Evolutionary conservation across 139 green algal species (phyloP), one percentile per base, ranked within the genome.

Genomic region (Dunaliella sp.): DNA sequence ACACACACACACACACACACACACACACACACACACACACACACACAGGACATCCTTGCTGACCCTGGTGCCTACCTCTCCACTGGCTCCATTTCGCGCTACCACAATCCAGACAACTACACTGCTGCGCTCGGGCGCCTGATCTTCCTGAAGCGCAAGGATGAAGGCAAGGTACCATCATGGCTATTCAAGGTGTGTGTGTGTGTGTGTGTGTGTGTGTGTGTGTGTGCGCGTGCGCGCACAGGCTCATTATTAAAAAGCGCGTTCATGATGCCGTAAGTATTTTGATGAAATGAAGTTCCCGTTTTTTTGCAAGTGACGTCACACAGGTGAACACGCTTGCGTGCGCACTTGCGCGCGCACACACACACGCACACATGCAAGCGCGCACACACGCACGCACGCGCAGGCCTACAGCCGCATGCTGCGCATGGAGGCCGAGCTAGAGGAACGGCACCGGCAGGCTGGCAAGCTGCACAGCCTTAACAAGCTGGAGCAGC

Each of bases 71-170:
- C 97, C 3, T 99, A 99, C 78, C 93, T 96, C 78, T 38, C 85
- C 24, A 79, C 85, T 0, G 98, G 98, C 28, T 89, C 86, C 83
- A 98, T 99, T 86, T 96, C 89, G 1, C 91, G 97, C 32, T 98
- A 97, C 91, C 98, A 99, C 92, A 98, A 99, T 87, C 98, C 98
- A 81, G 94, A 98, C 81, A 94, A 98, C 92, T 99, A 99, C 92
- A 96, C 92, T 0, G 84, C 85, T 35, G 94, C 92, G 12, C 85
- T 92, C 1, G 84, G 85, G 0, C 84, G 84, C 36, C 25, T 90
- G 26, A 87, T 77, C 35, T 84, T 83, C 83, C 83, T 86, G 25
- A 86, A 90, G 79, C 79, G 87, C 48, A 26, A 48, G 33, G 33
- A 32, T 24, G 83, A 90, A 79, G 83, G 73, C 72, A 32, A 34